Evolutionary conservation across 805 yeast genomes (phyloP), one percentile per base, ranked within the genome.

Genomic region (Cyberlindnera maritima): DNA sequence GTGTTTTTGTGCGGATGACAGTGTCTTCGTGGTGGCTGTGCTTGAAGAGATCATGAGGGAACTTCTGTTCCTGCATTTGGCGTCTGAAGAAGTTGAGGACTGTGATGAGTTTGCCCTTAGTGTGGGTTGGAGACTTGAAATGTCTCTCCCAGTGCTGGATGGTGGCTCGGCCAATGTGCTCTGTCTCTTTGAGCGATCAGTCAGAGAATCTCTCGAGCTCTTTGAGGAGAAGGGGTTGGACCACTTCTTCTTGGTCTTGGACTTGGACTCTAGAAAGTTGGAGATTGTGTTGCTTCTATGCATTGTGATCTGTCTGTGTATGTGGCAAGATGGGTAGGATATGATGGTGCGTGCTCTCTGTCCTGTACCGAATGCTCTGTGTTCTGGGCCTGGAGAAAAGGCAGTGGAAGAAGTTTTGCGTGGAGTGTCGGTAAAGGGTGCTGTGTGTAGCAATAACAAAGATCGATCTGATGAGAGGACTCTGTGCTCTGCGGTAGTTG

Each of bases 261-360:
- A 14, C 33, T 33, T 39, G 32, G 19, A 14, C 33, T 46, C 46
- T 2, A 41, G 40, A 17, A 42, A 31, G 32, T 18, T 36, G 44
- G 38, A 14, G 25, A 43, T 43, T 13, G 50, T 43, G 36, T 33
- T 43, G 35, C 47, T 47, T 47, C 47, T 47, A 14, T 47, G 47
- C 50, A 47, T 47, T 43, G 32, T n/a, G n/a, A 37, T 36, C 18
- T 20, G 28, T 6, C n/a, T 21, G 18, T 32, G 32, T 29, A 11
- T 4, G 13, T 7, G 3, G 21, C 7, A 26, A 3, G 15, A 20
- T 19, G 38, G 8, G n/a, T n/a, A n/a, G n/a, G n/a, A n/a, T n/a
- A n/a, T n/a, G n/a, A n/a, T n/a, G n/a, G n/a, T n/a, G n/a, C n/a
- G n/a, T n/a, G n/a, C n/a, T n/a, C n/a, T n/a, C n/a, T n/a, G n/a